Percentiles rank a stretch among this genome's conserved stretches.
Conservation (phyloP, 2,329 filamentous ascomycete genomes). For the Arthroderma uncinatum region DNA sequence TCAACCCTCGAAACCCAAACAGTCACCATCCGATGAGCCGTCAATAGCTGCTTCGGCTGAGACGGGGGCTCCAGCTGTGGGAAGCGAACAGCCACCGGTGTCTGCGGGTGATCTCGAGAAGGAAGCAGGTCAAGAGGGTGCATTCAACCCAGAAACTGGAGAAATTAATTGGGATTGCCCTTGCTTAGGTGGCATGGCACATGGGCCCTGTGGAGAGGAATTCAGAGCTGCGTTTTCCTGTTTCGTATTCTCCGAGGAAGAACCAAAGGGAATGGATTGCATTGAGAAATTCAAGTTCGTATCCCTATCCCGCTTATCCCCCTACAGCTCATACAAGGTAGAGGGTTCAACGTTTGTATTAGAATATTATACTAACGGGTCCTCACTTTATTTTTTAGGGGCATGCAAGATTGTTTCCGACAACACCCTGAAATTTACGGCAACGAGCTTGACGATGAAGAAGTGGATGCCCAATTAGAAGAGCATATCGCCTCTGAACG, state of each 20-base stretch:
- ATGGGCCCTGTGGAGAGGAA: constrained; percentile 89
- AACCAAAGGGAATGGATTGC: constrained; percentile 95
- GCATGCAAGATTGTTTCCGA: constrained; percentile 96
- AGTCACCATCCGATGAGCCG: constrained; percentile 10
- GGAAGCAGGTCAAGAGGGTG: constrained; percentile 75
- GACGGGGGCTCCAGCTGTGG: constrained; percentile 9
- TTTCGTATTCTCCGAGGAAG: constrained; percentile 89
- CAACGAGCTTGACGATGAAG: constrained; percentile 68
- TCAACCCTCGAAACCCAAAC: constrained; percentile 12
- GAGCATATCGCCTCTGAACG: constrained; percentile 21
- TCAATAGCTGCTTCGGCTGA: constrained; percentile 17
- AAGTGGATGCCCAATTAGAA: constrained; percentile 34
- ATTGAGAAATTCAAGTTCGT: constrained; percentile 94
- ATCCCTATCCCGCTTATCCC: neutral
- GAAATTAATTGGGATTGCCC: constrained; percentile 99
- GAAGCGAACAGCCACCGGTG: constrained; percentile 16
- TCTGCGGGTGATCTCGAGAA: constrained; percentile 53
- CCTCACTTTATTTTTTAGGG: constrained; percentile 42
- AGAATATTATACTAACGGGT: constrained; percentile 15
- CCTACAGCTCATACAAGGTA: too few species aligned
- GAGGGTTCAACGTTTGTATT: neutral
- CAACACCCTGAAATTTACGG: constrained; percentile 88
- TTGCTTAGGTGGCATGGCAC: constrained; percentile 90
- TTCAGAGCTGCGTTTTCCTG: constrained; percentile 96
- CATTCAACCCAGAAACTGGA: constrained; percentile 95